Base-by-base conservation (phyloP, 2,329 filamentous ascomycete species). In the Fulvia fulva region DNA sequence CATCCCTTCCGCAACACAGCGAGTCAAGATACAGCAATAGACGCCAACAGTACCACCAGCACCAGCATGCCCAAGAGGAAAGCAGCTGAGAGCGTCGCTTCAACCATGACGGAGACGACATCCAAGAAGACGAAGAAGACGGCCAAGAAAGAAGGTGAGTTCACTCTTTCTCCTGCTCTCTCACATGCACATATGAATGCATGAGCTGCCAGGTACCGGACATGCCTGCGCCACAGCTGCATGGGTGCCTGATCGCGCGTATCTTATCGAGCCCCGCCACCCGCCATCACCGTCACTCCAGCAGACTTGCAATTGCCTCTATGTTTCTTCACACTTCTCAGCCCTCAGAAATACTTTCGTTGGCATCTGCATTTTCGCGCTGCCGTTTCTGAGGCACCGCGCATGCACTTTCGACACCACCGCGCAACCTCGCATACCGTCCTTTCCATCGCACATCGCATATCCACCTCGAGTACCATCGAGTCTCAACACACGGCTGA, bases 1-100 rank as follows among this genome's bases (percentile, higher is more conserved):
- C 14, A 47, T 25, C 19, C 11, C 44, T 12, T 19, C 8, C 32
- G 3, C 25, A 8, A n/a, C 32, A 30, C 25, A 51, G 19, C n/a
- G 16, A n/a, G 4, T 25, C 45, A 21, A n/a, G 25, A 51, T 19
- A 14, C 47, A 14, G 23, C 47, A 5, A 12, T 26, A 32, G 47
- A 19, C 25, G n/a, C 25, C 21, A 21, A 23, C 12, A 47, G 22
- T n/a, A 41, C n/a, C 19, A 21, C 34, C 12, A 19, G 28, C 53
- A 51, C 5, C 53, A 34, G 34, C 7, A 63, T 63, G 60, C 55
- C 55, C 22, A 63, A 63, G 32, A 47, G 60, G 16, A 58, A 60
- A 26, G 43, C 43, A 7, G 52, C 47, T 8, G 50, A 49, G 14
- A 23, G 25, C 11, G 54, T 47, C 16, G 23, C 46, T 22, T 43